Evolutionary conservation across 495 filamentous ascomycete species (phyloP), one percentile per base, ranked within the genome.

Genomic region (Penicillium silybi): DNA sequence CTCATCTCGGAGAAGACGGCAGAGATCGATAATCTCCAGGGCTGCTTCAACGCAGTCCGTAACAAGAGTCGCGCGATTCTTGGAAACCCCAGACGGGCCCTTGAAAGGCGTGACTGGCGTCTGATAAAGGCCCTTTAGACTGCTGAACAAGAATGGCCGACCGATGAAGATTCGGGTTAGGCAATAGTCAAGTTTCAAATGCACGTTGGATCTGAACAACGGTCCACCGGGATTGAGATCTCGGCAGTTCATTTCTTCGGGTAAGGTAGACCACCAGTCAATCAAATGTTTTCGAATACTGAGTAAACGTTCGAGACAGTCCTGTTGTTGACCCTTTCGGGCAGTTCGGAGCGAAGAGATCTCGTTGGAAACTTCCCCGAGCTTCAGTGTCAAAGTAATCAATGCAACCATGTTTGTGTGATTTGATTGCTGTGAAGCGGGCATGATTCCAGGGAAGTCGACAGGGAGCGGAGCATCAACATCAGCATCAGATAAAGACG

Each of bases 41-140:
- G 76, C 76, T 7, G 75, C 75, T 47, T 77, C 72, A 8, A 78
- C 68, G 37, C 74, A 77, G 41, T 79, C 76, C 4, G 68, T 73
- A 15, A 78, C 68, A 9, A 79, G 63, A 6, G 63, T 70, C 1
- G 68, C 64, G 8, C 73, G 68, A 46, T 65, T 70, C 44, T 73
- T 77, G 1, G 69, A 67, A 32, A 71, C 45, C 22, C 66, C 68
- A 6, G 68, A 68, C 1, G 67, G 58, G 7, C 54, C 59, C 40
- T 74, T 75, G 39, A 63, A 44, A 2, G 68, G 44, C 15, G 55
- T 46, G 4, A 45, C 52, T 20, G 64, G 45, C 23, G 57, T 58
- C 23, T 61, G 63, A 5, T 57, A 62, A 26, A 70, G 51, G 15
- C 57, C 68, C 41, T 60, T 72, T 34, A 73, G 64, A 35, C 67